phyloP scores from a whole-genome alignment of 2,329 filamentous ascomycete genomes.

The Paecilomyces formosus region DNA sequence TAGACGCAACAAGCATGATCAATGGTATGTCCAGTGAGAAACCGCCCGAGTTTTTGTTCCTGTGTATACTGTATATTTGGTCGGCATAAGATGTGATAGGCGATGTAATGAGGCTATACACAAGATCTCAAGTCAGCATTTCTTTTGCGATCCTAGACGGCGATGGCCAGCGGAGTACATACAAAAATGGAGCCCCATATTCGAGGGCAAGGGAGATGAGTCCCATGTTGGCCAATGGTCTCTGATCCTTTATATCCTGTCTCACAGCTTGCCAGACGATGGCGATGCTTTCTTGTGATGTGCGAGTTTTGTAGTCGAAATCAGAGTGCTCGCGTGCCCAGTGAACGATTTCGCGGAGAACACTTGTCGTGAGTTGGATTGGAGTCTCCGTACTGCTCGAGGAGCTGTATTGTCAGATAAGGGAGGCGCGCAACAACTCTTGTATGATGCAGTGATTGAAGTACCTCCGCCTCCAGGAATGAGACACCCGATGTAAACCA shows the following conservation, averaged over 20 bases:
- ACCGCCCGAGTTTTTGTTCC: slow-evolving; percentile 51
- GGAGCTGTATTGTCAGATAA: not conserved
- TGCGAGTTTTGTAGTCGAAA: not conserved
- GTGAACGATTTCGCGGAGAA: not conserved
- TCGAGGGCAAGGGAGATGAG: slow-evolving; percentile 33
- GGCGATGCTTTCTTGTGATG: not conserved
- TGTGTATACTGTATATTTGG: slow-evolving; percentile 59
- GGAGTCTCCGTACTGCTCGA: not conserved
- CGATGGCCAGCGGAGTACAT: slow-evolving; percentile 10
- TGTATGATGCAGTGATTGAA: not conserved
- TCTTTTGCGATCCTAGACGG: slow-evolving; percentile 1
- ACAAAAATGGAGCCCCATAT: slow-evolving; percentile 45
- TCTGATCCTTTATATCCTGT: not conserved
- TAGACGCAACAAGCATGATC: slow-evolving; percentile 60
- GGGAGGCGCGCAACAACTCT: not conserved
- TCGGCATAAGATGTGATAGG: slow-evolving; percentile 60
- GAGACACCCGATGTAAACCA: not conserved
- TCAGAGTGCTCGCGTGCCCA: not conserved
- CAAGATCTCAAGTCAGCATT: slow-evolving; percentile 6
- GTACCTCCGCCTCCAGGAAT: not conserved
- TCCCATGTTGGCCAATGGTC: slow-evolving; percentile 22
- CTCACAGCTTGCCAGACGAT: not conserved
- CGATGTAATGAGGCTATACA: slow-evolving; percentile 50
- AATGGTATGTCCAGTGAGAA: slow-evolving; percentile 61
- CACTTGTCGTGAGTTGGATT: not conserved